phyloP scores from a whole-genome alignment of 1,284 basidiomycete species.

The Earliella scabrosa region DNA sequence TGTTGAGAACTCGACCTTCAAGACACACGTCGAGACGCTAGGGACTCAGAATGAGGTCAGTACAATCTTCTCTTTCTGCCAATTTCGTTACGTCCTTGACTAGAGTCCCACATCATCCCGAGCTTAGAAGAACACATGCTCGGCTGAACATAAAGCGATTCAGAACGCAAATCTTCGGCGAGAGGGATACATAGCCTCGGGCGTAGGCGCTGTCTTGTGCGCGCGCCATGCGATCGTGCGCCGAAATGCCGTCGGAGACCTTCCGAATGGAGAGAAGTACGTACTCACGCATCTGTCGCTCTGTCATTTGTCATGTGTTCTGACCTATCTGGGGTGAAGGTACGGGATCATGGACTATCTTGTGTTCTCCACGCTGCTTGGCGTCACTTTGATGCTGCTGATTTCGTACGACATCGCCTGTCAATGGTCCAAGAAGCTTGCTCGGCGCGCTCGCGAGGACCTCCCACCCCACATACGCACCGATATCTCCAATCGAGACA shows the following conservation, averaged over 20 bases:
- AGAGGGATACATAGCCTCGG: slow-evolving; percentile 32
- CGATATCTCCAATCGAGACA: background rate
- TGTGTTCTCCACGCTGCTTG: slow-evolving; percentile 28
- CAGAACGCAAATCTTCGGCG: slow-evolving; percentile 26
- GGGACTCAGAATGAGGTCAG: slow-evolving; percentile 4
- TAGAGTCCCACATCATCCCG: too few relatives aligned
- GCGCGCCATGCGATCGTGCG: slow-evolving; percentile 37
- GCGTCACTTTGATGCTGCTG: slow-evolving; percentile 19
- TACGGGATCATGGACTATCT: slow-evolving; percentile 44
- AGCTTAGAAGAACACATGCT: background rate
- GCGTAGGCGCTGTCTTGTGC: slow-evolving; percentile 38
- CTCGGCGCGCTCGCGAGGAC: background rate
- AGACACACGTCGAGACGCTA: slow-evolving; percentile 4
- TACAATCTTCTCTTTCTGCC: background rate
- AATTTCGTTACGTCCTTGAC: background rate
- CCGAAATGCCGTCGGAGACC: slow-evolving; percentile 36
- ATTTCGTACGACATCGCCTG: slow-evolving; percentile 41
- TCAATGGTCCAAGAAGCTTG: slow-evolving; percentile 8
- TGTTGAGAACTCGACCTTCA: slow-evolving; percentile 19
- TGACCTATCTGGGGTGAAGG: too few relatives aligned
- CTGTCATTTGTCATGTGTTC: too few relatives aligned
- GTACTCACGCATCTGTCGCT: background rate
- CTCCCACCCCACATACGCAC: background rate
- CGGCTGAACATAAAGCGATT: slow-evolving; percentile 29
- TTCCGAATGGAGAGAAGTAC: slow-evolving; percentile 44